These are phyloP conservation scores for sweet orange (Citrus sinensis) DNA, from an alignment of 345 rosid species.

Conservation along the genomic window DNA sequence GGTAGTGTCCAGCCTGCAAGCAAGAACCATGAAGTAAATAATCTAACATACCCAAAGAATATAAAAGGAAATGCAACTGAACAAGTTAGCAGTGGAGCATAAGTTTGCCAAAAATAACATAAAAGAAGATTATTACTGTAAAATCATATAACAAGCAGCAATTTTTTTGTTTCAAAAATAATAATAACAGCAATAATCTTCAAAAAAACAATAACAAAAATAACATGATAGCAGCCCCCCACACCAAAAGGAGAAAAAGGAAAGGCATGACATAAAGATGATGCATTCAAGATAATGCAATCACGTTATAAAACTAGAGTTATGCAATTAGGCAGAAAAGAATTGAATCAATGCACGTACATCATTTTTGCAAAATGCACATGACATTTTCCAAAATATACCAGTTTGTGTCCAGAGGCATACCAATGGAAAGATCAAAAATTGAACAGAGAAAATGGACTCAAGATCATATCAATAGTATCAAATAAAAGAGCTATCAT, in stretches of 20 bases:
- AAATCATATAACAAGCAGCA: background rate
- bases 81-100: background rate
- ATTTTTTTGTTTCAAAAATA: background rate
- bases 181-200: background rate
- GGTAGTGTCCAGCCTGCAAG: slow-evolving; percentile 86
- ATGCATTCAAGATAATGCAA: background rate
- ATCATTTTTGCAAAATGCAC: background rate
- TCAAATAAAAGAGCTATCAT: background rate
- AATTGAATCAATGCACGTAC: background rate
- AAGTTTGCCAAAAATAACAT: slow-evolving; percentile 3
- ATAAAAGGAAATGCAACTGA: slow-evolving; percentile 15
- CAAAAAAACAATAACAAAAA: background rate
- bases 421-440: background rate
- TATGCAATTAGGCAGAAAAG: background rate
- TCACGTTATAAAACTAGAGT: background rate
- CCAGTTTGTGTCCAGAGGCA: background rate
- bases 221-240: background rate
- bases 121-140: background rate
- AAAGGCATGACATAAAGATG: background rate
- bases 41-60: slow-evolving; percentile 16
- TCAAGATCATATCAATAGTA: background rate
- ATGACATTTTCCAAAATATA: background rate
- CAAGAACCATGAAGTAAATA: slow-evolving; percentile 15
- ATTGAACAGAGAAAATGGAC: background rate
- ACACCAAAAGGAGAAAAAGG: background rate